phyloP scores from a whole-genome alignment of 805 yeast genomes.

The Zygoascus tannicola region DNA sequence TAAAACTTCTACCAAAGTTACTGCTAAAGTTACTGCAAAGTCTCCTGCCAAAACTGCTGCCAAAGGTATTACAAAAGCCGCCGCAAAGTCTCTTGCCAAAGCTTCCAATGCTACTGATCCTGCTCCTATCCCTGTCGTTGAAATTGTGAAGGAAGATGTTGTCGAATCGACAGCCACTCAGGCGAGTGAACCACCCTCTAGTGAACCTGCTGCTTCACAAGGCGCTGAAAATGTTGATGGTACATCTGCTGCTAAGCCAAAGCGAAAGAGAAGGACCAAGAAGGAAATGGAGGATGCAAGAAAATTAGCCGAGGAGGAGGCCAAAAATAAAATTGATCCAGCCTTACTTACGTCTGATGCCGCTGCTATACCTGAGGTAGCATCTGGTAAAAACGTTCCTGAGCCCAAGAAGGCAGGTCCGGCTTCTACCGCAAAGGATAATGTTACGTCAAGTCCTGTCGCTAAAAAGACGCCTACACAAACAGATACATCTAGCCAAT shows the following conservation, averaged over 20 bases:
- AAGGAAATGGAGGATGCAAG: neutral
- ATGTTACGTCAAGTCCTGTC: neutral
- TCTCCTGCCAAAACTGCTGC: neutral
- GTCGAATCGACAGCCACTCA: too few species aligned
- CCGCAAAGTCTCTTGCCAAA: neutral
- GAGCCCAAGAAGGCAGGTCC: neutral
- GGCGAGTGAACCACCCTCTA: too few species aligned
- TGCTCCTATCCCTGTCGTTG: neutral
- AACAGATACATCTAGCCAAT: too few species aligned
- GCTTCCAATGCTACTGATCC: neutral
- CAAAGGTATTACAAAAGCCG: neutral
- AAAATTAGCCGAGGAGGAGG: neutral
- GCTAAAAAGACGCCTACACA: too few species aligned
- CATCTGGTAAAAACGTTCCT: neutral
- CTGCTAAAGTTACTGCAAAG: neutral
- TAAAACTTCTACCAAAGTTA: neutral
- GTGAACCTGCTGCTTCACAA: neutral
- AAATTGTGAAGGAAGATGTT: neutral
- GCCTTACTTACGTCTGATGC: too few species aligned
- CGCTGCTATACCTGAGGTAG: too few species aligned
- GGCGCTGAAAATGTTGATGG: too few species aligned
- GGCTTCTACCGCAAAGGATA: neutral
- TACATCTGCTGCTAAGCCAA: neutral
- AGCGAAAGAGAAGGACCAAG: neutral
- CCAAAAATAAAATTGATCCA: constrained; percentile 1